These are phyloP conservation scores for Ophiostoma pallidulum DNA, from an alignment of 2,329 filamentous ascomycete genomes.

Conservation along the genomic window DNA sequence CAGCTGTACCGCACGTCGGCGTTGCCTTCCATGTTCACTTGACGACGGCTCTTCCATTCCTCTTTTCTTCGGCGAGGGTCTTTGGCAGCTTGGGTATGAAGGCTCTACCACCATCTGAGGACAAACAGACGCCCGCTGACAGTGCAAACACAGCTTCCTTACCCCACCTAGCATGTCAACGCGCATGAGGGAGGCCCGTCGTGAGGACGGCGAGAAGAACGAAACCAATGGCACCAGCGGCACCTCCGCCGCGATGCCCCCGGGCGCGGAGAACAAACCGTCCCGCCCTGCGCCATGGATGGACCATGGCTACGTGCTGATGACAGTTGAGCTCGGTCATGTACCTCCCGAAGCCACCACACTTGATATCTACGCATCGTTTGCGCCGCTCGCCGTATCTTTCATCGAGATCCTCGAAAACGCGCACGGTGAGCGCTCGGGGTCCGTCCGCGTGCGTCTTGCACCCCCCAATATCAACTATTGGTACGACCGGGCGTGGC, in stretches of 20 bases:
- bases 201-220: background rate
- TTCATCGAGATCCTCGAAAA: slow-evolving; percentile 48
- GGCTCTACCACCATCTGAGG: no score
- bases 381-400: slow-evolving; percentile 24
- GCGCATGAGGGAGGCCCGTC: no score
- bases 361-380: slow-evolving; percentile 40
- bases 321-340: slow-evolving; percentile 25
- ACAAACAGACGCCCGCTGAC: no score
- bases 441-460: slow-evolving; percentile 43
- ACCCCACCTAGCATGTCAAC: no score
- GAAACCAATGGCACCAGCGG: no score
- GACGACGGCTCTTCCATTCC: no score
- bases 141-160: no score
- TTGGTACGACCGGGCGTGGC: slow-evolving; percentile 30
- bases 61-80: no score
- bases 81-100: no score
- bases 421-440: slow-evolving; percentile 27
- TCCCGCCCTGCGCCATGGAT: background rate
- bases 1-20: no score
- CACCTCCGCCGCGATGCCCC: no score
- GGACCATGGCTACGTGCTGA: background rate
- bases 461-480: slow-evolving; percentile 43
- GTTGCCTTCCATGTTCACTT: no score
- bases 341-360: slow-evolving; percentile 26
- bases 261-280: slow-evolving; percentile 11